phyloP scores from a whole-genome alignment of 2,329 filamentous ascomycete genomes.

The Beauveria pseudobassiana region DNA sequence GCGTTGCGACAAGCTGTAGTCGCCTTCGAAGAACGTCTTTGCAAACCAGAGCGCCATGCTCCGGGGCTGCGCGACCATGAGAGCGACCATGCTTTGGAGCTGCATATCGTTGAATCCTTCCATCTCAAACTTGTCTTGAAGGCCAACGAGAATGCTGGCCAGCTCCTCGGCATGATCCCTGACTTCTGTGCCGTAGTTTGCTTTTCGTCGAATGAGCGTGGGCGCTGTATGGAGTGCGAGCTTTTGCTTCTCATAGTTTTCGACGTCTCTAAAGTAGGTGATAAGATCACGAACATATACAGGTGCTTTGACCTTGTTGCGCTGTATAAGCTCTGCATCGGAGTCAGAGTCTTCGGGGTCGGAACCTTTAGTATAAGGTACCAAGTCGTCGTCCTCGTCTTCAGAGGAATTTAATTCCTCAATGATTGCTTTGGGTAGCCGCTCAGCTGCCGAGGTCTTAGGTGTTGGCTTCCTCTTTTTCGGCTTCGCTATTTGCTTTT shows the following conservation, averaged over 20 bases:
- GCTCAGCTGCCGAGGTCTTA: conserved; percentile 22
- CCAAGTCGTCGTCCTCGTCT: conserved; percentile 59
- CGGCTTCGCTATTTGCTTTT: conserved; percentile 15
- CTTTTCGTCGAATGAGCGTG: conserved; percentile 76
- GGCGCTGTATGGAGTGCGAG: conserved; percentile 73
- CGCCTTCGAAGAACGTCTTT: conserved; percentile 80
- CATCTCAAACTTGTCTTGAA: conserved; percentile 81
- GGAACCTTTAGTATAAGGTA: conserved; percentile 76
- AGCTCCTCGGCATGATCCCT: conserved; percentile 77
- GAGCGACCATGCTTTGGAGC: conserved; percentile 72
- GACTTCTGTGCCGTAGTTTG: conserved; percentile 81
- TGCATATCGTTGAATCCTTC: conserved; percentile 68
- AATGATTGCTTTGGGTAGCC: conserved; percentile 42
- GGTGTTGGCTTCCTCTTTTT: conserved; percentile 24
- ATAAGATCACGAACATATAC: conserved; percentile 89
- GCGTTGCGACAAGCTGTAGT: conserved; percentile 81
- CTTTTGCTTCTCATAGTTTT: conserved; percentile 78
- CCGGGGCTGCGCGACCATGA: conserved; percentile 68
- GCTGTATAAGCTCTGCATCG: conserved; percentile 77
- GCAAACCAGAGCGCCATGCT: conserved; percentile 80
- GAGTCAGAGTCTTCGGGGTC: conserved; percentile 90
- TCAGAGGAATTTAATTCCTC: conserved; percentile 59
- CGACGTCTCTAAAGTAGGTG: conserved; percentile 66
- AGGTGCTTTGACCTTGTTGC: conserved; percentile 75
- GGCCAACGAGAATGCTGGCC: conserved; percentile 64